phyloP scores from a whole-genome alignment of 108 stramenopile species.

The Cyclostephanos tholiformis region DNA sequence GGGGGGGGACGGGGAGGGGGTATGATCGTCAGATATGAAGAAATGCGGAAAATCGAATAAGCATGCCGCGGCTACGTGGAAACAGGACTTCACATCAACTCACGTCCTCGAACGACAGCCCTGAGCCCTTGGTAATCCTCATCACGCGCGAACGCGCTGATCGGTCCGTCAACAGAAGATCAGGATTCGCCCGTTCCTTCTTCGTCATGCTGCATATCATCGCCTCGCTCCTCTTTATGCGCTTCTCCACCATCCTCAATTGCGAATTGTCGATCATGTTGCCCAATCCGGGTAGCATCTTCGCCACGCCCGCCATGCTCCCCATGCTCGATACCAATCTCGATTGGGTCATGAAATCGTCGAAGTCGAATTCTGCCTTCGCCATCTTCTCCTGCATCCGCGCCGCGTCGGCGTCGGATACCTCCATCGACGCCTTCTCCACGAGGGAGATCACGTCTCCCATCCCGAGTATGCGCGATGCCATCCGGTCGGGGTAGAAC shows the following conservation, averaged over 20 bases:
- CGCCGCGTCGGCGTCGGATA: slow-evolving; percentile 85
- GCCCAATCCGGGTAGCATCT: slow-evolving; percentile 95
- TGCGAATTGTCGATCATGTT: slow-evolving; percentile 68
- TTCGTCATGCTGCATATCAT: slow-evolving; percentile 93
- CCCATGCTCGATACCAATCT: slow-evolving; percentile 89
- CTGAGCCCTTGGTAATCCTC: slow-evolving; percentile 88
- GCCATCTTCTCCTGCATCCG: slow-evolving; percentile 88
- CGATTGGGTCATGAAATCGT: slow-evolving; percentile 90
- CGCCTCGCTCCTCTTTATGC: slow-evolving; percentile 84
- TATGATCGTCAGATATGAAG: background rate
- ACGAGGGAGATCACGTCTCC: slow-evolving; percentile 95
- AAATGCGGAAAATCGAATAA: background rate
- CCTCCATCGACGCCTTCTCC: slow-evolving; percentile 92
- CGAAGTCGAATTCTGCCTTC: slow-evolving; percentile 91
- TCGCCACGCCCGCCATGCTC: slow-evolving; percentile 87
- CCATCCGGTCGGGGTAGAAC: slow-evolving; percentile 98
- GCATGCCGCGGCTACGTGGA: background rate
- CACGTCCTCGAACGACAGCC: slow-evolving; percentile 62
- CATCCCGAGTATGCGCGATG: slow-evolving; percentile 95
- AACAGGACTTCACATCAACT: background rate
- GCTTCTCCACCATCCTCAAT: slow-evolving; percentile 67
- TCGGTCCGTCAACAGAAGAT: slow-evolving; percentile 82
- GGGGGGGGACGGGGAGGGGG: background rate
- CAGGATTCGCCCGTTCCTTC: slow-evolving; percentile 86
- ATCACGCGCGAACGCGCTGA: slow-evolving; percentile 70